Conservation (phyloP, 1,284 basidiomycete species). For the Ganoderma sinense region DNA sequence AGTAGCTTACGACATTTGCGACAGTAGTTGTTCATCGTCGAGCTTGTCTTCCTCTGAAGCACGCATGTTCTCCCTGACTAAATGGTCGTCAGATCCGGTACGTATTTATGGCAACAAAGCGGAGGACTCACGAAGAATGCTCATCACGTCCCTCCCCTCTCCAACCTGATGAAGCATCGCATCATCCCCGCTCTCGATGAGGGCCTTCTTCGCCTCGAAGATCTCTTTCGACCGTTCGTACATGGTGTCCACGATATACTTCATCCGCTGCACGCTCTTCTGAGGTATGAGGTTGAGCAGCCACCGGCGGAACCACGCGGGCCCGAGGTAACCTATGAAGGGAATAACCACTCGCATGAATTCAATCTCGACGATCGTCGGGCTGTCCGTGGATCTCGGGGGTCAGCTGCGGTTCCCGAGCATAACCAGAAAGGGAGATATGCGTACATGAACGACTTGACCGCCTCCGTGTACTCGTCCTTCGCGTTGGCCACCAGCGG, state of each 20-base stretch:
- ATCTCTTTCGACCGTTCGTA: constrained; percentile 46
- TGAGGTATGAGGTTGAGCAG: not conserved
- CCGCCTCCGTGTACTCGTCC: constrained; percentile 33
- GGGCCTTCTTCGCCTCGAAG: constrained; percentile 44
- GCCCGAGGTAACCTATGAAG: not conserved
- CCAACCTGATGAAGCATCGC: constrained; percentile 38
- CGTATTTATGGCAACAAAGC: no score
- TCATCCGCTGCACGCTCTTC: constrained; percentile 40
- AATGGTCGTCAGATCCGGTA: not conserved
- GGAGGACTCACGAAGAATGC: constrained; percentile 42
- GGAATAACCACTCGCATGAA: not conserved
- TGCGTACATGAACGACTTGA: constrained; percentile 33
- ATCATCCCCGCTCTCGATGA: constrained; percentile 30
- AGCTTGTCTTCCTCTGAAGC: constrained; percentile 30
- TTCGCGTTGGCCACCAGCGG: constrained; percentile 28
- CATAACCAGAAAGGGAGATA: not conserved
- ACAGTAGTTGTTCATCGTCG: constrained; percentile 30
- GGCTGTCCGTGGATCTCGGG: not conserved
- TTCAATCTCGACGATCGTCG: not conserved
- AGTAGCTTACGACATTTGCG: constrained; percentile 34
- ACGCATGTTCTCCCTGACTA: constrained; percentile 44
- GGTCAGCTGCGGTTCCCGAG: not conserved
- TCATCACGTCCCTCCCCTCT: constrained; percentile 52
- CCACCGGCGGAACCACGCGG: constrained; percentile 4
- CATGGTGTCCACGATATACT: constrained; percentile 47